Conservation (phyloP, 1,284 basidiomycete species). For the Uromyces viciae-fabae region DNA sequence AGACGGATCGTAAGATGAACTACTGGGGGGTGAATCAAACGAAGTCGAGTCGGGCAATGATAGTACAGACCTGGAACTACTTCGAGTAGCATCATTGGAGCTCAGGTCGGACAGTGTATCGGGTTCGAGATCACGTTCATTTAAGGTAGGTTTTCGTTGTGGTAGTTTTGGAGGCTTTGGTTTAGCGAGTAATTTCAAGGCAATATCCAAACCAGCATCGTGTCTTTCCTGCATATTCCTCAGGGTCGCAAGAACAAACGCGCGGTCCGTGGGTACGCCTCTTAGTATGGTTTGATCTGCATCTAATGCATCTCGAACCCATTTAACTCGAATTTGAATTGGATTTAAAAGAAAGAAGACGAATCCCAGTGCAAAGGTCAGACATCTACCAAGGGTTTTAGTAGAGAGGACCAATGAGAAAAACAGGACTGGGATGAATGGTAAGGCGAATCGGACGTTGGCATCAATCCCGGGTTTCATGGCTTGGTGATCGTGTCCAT, state of each 20-base stretch:
- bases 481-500: neutral
- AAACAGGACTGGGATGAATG: slow-evolving; percentile 14
- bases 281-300: slow-evolving; percentile 28
- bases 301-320: slow-evolving; percentile 29
- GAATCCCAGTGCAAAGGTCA: slow-evolving; percentile 20
- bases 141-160: neutral
- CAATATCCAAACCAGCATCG: slow-evolving; percentile 14
- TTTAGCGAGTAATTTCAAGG: neutral
- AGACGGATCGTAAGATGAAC: neutral
- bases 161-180: neutral
- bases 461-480: slow-evolving; percentile 1
- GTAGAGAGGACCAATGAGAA: slow-evolving; percentile 30
- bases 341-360: slow-evolving; percentile 30
- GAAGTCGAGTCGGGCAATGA: slow-evolving; percentile 5
- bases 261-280: slow-evolving; percentile 36
- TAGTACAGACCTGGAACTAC: neutral
- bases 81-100: neutral
- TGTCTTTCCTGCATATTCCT: slow-evolving; percentile 24
- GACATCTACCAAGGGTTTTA: slow-evolving; percentile 3
- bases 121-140: neutral
- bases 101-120: neutral
- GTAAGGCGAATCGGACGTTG: slow-evolving; percentile 26
- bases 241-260: slow-evolving; percentile 27
- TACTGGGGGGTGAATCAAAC: neutral
- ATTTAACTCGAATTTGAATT: slow-evolving; percentile 7